phyloP scores from a whole-genome alignment of 345 rosid genomes.

The Nephelium lappaceum region DNA sequence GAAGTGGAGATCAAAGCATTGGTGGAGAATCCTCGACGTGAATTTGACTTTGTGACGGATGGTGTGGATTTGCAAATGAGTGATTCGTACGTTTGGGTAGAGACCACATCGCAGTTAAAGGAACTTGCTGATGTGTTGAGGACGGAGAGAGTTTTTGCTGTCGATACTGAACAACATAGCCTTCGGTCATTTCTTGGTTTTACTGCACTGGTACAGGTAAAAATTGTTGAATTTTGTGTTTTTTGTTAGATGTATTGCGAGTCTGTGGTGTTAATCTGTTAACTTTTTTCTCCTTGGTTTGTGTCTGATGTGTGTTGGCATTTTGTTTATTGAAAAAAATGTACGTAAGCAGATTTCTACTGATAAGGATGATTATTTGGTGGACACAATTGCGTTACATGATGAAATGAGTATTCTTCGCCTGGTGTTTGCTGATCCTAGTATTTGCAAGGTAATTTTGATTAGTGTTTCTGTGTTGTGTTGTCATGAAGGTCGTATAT shows the following conservation, averaged over 20 bases:
- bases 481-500: background rate
- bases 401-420: slow-evolving; percentile 70
- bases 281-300: background rate
- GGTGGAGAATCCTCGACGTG: slow-evolving; percentile 50
- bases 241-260: background rate
- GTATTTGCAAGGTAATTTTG: slow-evolving; percentile 72
- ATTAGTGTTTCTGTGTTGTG: background rate
- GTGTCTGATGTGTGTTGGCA: background rate
- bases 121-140: slow-evolving; percentile 65
- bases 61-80: slow-evolving; percentile 41
- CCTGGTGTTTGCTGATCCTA: slow-evolving; percentile 71
- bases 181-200: slow-evolving; percentile 80
- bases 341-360: slow-evolving; percentile 64
- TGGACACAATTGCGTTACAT: slow-evolving; percentile 81
- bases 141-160: slow-evolving; percentile 57
- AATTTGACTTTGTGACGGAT: slow-evolving; percentile 33
- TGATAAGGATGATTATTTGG: slow-evolving; percentile 60
- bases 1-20: slow-evolving; percentile 59
- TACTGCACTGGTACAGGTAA: slow-evolving; percentile 87
- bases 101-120: slow-evolving; percentile 59
- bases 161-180: slow-evolving; percentile 96
- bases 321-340: slow-evolving; percentile 3
- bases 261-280: background rate
- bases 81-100: slow-evolving; percentile 67
- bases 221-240: background rate